Evolutionary conservation across 2,329 filamentous ascomycete species (phyloP), one percentile per base, ranked within the genome.

Genomic region (Talaromyces funiculosus): DNA sequence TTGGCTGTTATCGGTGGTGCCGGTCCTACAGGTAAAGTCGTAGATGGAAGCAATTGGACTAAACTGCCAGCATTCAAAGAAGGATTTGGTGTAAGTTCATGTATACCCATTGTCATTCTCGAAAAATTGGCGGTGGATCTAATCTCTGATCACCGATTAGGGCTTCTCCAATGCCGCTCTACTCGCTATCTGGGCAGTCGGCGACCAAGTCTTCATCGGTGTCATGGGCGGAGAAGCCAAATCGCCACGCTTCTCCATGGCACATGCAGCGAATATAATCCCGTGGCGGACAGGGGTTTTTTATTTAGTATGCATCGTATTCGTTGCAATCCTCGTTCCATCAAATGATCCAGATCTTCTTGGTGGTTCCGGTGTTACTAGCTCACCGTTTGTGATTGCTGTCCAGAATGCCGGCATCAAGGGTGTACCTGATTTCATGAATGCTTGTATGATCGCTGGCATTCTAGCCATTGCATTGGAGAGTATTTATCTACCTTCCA

Each of bases 211-310:
- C 20, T 74, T 73, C 37, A 71, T 73, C 22, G 71, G 71, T 6
- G 72, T 73, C 62, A 62, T 53, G 29, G 33, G 33, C 7, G 49
- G 49, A 53, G 49, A 53, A 7, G 31, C 49, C 18, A 53, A 53
- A 22, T 35, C 29, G 9, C 49, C 49, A 22, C 49, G 49, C 33
- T 53, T 33, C 18, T 35, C 31, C 18, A 33, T 53, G 29, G 29
- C 49, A 1, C 49, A 35, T 12, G 89, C 89, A 24, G 90, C 92
- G 68, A 83, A 84, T 56, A 88, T 85, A 76, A 90, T 88, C 0
- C 92, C 90, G 73, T 90, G 85, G 81, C 84, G 87, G 59, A 90
- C 92, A 65, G 81, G 90, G 55, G 76, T 82, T 64, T 82, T 92
- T 65, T 75, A 73, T 58, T 67, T 74, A 37, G 63, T 73, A 29